Conservation (phyloP, 169 alveolate genomes). For the Plasmodium vinckei region DNA sequence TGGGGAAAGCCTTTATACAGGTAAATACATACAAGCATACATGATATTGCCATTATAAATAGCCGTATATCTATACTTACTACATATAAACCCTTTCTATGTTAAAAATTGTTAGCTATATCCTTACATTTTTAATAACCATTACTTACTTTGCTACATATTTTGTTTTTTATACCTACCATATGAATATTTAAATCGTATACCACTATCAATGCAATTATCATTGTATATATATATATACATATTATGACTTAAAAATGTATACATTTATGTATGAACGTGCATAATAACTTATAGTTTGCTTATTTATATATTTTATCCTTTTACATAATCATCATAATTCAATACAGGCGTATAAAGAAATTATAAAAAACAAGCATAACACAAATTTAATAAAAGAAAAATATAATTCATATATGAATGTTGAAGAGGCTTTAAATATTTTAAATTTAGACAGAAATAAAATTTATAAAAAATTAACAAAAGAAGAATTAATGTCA, state of each 20-base stretch:
- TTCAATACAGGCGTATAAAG: constrained; percentile 54
- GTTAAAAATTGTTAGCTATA: no score
- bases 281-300: not conserved
- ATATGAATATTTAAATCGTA: no score
- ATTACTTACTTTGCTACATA: not conserved
- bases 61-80: not conserved
- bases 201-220: not conserved
- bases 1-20: constrained; percentile 72
- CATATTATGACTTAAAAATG: not conserved
- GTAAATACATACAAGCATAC: constrained; percentile 9
- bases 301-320: not conserved
- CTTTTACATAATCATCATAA: not conserved
- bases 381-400: constrained; percentile 61
- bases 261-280: not conserved
- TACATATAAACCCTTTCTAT: no score
- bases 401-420: constrained; percentile 57
- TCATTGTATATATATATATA: not conserved
- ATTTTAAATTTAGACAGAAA: constrained; percentile 42
- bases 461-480: constrained; percentile 43
- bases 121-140: not conserved
- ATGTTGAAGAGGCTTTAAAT: constrained; percentile 65
- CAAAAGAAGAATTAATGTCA: constrained; percentile 43
- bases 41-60: not conserved
- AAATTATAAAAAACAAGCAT: constrained; percentile 48
- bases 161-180: no score